Evolutionary conservation across 2,329 filamentous ascomycete species (phyloP).

Genomic region (Ceratocystis albifundus): DNA sequence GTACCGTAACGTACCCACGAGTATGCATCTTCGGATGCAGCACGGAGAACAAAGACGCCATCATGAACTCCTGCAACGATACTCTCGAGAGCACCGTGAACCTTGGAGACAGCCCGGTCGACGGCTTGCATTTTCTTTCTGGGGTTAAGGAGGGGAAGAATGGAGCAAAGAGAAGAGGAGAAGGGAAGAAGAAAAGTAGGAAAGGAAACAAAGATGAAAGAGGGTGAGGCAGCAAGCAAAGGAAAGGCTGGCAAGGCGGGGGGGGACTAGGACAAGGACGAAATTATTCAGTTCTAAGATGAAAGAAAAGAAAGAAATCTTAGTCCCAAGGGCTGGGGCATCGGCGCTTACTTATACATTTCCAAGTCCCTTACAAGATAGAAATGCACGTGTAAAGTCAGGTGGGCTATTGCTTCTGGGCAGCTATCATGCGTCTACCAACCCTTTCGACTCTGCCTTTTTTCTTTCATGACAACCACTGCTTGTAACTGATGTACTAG

Average conservation of each 20-base stretch:
- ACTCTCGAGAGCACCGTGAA: not conserved
- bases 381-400: not conserved
- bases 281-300: too few species aligned
- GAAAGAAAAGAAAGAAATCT: not conserved
- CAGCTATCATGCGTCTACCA: too few species aligned
- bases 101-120: not conserved
- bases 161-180: not conserved
- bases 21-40: conserved; percentile 3
- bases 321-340: not conserved
- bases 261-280: not conserved
- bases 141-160: not conserved
- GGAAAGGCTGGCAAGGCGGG: not conserved
- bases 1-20: conserved; percentile 1
- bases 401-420: too few species aligned
- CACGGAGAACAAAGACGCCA: conserved; percentile 3
- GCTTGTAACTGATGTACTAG: too few species aligned
- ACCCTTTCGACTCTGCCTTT: too few species aligned
- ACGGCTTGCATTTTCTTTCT: not conserved
- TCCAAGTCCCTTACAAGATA: not conserved
- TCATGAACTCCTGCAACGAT: not conserved
- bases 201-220: not conserved
- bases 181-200: not conserved
- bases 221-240: not conserved
- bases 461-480: too few species aligned
- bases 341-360: not conserved